Evolutionary conservation across 345 rosid genomes (phyloP).

Genomic region (Salix exigua): DNA sequence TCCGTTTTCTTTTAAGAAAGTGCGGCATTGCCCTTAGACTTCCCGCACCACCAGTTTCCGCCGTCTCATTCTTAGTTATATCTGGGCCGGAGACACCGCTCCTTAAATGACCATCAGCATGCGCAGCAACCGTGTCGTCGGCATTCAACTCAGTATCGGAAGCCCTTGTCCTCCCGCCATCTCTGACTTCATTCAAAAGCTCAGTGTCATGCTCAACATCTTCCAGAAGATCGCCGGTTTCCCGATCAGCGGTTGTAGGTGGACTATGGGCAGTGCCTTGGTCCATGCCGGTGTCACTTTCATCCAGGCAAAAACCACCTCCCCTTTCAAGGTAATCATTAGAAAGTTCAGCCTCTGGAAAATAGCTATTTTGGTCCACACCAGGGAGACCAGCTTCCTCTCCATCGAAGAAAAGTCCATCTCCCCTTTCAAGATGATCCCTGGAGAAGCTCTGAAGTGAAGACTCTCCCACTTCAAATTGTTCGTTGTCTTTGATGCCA

Average conservation of each 20-base stretch:
- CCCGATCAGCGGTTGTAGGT: not conserved
- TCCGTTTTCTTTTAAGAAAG: slow-evolving; percentile 48
- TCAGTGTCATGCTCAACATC: slow-evolving; percentile 12
- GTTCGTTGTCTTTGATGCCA: slow-evolving; percentile 16
- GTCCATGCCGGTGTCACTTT: slow-evolving; percentile 30
- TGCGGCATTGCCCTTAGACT: slow-evolving; percentile 47
- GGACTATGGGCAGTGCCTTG: slow-evolving; percentile 17
- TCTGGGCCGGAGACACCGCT: slow-evolving; percentile 14
- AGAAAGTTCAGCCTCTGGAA: slow-evolving; percentile 22
- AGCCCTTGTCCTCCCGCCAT: not conserved
- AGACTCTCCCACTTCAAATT: slow-evolving; percentile 20
- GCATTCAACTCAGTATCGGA: slow-evolving; percentile 7
- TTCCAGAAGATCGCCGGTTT: slow-evolving; percentile 9
- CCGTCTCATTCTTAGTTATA: slow-evolving; percentile 8
- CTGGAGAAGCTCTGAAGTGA: slow-evolving; percentile 10
- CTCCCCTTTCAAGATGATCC: slow-evolving; percentile 43
- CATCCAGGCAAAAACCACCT: slow-evolving; percentile 73
- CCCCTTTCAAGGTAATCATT: slow-evolving; percentile 49
- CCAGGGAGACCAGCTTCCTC: slow-evolving; percentile 31
- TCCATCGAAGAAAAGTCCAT: slow-evolving; percentile 53
- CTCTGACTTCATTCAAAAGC: not conserved
- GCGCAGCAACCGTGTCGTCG: slow-evolving; percentile 12
- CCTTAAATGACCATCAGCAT: slow-evolving; percentile 16
- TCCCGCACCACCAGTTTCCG: slow-evolving; percentile 9
- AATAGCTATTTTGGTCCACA: slow-evolving; percentile 20